Conservation (phyloP, 2,329 filamentous ascomycete genomes). For the Colletotrichum gloeosporioides region DNA sequence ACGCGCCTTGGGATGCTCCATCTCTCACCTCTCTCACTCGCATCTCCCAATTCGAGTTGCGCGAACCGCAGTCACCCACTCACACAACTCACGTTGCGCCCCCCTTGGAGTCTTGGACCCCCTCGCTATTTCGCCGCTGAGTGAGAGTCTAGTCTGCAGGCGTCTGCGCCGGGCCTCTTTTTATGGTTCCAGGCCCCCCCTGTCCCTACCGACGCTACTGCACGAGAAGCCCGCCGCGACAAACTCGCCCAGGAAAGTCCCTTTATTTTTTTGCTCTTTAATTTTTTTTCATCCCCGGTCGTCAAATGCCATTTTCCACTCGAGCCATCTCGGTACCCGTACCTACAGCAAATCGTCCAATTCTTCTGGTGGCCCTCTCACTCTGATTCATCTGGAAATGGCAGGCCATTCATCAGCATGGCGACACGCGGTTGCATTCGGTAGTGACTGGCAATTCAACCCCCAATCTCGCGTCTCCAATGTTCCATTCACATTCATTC, state of each 20-base stretch:
- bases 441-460: not conserved
- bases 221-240: slow-evolving; percentile 8
- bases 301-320: not conserved
- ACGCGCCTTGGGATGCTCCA: not conserved
- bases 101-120: not conserved
- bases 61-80: not conserved
- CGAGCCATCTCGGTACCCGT: not conserved
- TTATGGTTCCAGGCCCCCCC: slow-evolving; percentile 15
- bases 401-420: not conserved
- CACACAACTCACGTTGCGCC: not conserved
- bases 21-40: not conserved
- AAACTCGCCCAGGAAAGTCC: not conserved
- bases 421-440: not conserved
- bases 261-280: not conserved
- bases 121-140: not conserved
- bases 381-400: not conserved
- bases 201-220: slow-evolving; percentile 19
- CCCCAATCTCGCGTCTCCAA: not conserved
- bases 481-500: not conserved
- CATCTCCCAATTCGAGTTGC: not conserved
- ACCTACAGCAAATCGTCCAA: not conserved
- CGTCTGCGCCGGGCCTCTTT: slow-evolving; percentile 21
- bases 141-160: not conserved
- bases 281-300: not conserved
- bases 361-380: not conserved